These are phyloP conservation scores for Coccinonectria pachysandricola DNA, from an alignment of 2,329 filamentous ascomycete species.

Conservation along the genomic window DNA sequence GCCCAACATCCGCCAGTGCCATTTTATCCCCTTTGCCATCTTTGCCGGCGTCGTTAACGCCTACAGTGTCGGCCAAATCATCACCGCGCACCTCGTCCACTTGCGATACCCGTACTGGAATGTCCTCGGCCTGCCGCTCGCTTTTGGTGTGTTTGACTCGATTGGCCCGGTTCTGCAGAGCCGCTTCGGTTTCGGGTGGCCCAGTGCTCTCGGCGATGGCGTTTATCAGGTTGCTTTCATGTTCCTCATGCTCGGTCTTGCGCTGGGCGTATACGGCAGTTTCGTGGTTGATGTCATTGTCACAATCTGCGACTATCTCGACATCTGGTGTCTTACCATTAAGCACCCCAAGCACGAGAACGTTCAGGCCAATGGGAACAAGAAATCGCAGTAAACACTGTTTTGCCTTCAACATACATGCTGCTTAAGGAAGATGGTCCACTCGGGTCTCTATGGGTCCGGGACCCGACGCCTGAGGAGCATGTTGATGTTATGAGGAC, in stretches of 20 bases:
- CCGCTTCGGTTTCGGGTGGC: conserved; percentile 58
- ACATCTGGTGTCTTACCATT: conserved; percentile 97
- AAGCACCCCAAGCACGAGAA: conserved; percentile 62
- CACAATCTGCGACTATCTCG: conserved; percentile 93
- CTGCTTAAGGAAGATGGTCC: too few species aligned
- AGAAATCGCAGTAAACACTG: conserved; percentile 33
- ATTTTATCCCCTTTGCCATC: conserved; percentile 81
- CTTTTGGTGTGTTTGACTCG: conserved; percentile 70
- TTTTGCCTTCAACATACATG: too few species aligned
- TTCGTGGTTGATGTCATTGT: conserved; percentile 97
- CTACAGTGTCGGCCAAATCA: conserved; percentile 92
- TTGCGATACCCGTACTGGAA: conserved; percentile 85
- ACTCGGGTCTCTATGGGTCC: too few species aligned
- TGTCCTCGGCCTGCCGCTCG: conserved; percentile 67
- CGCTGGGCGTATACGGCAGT: conserved; percentile 87
- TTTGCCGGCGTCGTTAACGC: conserved; percentile 87
- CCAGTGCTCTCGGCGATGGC: conserved; percentile 60
- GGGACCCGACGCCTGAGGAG: too few species aligned
- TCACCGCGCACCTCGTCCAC: conserved; percentile 85
- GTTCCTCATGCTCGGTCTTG: conserved; percentile 76
- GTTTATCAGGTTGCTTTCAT: conserved; percentile 89
- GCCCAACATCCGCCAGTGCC: conserved; percentile 68
- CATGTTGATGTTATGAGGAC: too few species aligned
- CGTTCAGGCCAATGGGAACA: conserved; percentile 21
- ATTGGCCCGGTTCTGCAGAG: conserved; percentile 58